These are phyloP conservation scores for Sordariomycetes sp. DNA, from an alignment of 2,329 filamentous ascomycete genomes.

Conservation along the genomic window DNA sequence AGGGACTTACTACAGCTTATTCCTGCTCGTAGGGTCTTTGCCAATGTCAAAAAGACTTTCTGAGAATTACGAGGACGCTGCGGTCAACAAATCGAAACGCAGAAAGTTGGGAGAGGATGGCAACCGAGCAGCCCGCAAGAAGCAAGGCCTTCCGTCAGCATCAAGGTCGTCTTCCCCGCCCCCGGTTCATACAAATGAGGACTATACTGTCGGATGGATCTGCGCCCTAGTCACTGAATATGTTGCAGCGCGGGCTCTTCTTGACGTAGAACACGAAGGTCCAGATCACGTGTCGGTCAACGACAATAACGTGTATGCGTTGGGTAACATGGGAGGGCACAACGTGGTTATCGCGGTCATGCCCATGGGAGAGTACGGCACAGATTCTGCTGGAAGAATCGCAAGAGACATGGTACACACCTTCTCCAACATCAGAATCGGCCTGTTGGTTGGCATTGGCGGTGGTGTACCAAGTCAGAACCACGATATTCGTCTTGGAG, in stretches of 20 bases:
- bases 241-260: conserved; percentile 24
- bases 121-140: no score
- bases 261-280: conserved; percentile 25
- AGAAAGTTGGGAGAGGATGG: no score
- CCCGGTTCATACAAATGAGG: no score
- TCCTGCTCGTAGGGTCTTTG: no score
- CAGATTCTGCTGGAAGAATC: conserved; percentile 13
- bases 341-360: conserved; percentile 23
- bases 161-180: no score
- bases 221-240: conserved; percentile 26
- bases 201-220: conserved; percentile 36
- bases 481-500: conserved; percentile 17
- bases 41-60: no score
- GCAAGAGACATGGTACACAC: conserved; percentile 16
- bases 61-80: no score
- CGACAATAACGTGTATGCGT: conserved; percentile 19
- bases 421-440: conserved; percentile 18
- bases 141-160: no score
- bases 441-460: conserved; percentile 22
- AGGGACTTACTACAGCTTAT: no score
- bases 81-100: no score
- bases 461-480: conserved; percentile 19
- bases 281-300: conserved; percentile 12
- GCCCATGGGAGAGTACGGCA: conserved; percentile 16
- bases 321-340: conserved; percentile 20